Percentiles rank a stretch among this genome's conserved stretches.
Conservation (phyloP, 2,329 filamentous ascomycete genomes). For the Magnaporthiopsis poae region DNA sequence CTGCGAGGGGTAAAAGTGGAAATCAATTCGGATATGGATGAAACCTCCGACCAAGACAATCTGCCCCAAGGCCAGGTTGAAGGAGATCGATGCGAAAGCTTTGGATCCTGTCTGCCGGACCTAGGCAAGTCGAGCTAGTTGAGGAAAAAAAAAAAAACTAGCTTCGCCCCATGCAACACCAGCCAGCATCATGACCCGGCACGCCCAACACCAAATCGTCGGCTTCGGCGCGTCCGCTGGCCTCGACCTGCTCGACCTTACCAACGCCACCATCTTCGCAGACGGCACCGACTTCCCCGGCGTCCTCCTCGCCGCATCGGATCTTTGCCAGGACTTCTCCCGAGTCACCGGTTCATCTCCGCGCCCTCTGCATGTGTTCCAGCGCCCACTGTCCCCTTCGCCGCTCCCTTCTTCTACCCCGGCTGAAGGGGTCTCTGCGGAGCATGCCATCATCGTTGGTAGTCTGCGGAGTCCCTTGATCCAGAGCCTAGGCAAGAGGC, state of each 20-base stretch:
- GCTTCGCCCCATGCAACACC: neutral
- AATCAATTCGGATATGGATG: neutral
- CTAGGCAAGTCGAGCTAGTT: neutral
- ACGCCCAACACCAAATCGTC: neutral
- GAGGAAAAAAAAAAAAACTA: neutral
- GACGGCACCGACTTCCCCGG: slow-evolving; percentile 3
- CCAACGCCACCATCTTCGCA: slow-evolving; percentile 1
- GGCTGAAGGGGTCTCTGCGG: slow-evolving; percentile 8
- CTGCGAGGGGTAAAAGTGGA: neutral
- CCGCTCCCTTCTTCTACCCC: neutral
- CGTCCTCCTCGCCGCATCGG: slow-evolving; percentile 1
- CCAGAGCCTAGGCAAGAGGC: slow-evolving; percentile 33
- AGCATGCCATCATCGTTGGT: slow-evolving; percentile 38
- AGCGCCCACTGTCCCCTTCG: neutral
- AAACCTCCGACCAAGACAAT: neutral
- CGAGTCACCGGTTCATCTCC: neutral
- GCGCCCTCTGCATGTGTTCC: neutral
- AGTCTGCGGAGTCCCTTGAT: slow-evolving; percentile 37
- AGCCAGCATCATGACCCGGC: neutral
- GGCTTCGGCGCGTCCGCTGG: neutral
- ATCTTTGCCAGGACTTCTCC: slow-evolving; percentile 1
- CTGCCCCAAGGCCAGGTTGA: too few species aligned
- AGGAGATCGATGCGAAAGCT: neutral
- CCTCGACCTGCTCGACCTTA: neutral
- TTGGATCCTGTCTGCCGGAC: neutral